Conservation (phyloP, 2,329 filamentous ascomycete genomes). For the Hymenoscyphus occultus region DNA sequence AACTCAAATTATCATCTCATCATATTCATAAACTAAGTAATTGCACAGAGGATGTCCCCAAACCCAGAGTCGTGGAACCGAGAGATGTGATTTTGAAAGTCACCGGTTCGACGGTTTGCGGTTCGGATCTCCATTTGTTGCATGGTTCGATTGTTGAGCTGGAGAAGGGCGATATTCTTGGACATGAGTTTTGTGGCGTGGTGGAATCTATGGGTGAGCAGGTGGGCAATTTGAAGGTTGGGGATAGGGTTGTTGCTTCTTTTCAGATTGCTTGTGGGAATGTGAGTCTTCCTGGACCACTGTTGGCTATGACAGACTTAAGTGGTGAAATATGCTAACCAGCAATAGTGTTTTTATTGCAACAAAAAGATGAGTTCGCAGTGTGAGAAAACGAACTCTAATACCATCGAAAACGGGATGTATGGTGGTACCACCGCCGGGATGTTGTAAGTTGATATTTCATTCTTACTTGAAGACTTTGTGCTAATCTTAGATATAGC, state of each 20-base stretch:
- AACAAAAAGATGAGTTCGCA: conserved; percentile 73
- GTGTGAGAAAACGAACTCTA: conserved; percentile 77
- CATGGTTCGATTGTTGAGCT: conserved; percentile 43
- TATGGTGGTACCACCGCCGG: conserved; percentile 14
- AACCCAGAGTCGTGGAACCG: conserved; percentile 69
- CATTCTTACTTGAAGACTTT: background rate
- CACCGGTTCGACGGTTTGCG: conserved; percentile 44
- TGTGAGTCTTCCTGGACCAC: conserved; percentile 38
- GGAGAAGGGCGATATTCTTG: conserved; percentile 51
- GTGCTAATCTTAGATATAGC: conserved; percentile 59
- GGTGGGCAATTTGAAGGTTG: conserved; percentile 53
- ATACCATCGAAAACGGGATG: conserved; percentile 67
- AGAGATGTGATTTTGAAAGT: conserved; percentile 78
- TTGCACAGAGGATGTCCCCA: conserved; percentile 56
- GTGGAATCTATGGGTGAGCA: conserved; percentile 48
- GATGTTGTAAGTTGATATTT: background rate
- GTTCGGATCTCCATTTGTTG: conserved; percentile 39
- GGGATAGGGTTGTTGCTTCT: conserved; percentile 73
- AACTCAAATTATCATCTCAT: too few species aligned
- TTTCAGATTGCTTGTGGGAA: conserved; percentile 77
- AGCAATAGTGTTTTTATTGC: conserved; percentile 68
- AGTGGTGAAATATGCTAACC: background rate
- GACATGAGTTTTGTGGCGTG: conserved; percentile 52
- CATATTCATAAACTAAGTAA: too few species aligned
- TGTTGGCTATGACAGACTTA: background rate